A percentile compares a stretch with the other conserved stretches of the same genome.
Evolutionary conservation across 140 eudicot species (phyloP).

Genomic region (Anethum foeniculum): DNA sequence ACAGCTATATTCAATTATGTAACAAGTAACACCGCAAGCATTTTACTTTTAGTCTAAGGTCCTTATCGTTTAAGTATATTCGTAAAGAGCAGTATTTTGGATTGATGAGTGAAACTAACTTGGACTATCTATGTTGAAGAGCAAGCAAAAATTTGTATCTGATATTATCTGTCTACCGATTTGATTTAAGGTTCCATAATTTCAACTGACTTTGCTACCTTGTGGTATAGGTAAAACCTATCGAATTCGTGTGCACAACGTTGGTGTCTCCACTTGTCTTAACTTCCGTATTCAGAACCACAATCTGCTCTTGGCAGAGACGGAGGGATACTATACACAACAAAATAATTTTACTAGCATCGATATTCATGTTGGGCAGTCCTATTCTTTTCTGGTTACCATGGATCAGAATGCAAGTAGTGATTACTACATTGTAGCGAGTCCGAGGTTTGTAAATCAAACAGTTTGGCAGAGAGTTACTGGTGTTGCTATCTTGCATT

Average conservation of each 20-base stretch:
- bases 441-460: slow-evolving; percentile 86
- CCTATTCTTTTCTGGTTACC: slow-evolving; percentile 79
- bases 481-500: slow-evolving; percentile 85
- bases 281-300: slow-evolving; percentile 85
- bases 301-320: slow-evolving; percentile 68
- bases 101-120: not conserved
- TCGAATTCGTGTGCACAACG: slow-evolving; percentile 71
- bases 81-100: not conserved
- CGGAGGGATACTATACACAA: slow-evolving; percentile 77
- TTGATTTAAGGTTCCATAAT: not conserved
- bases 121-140: not conserved
- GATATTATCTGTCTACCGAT: not conserved
- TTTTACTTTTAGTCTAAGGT: not conserved
- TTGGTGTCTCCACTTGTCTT: slow-evolving; percentile 77
- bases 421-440: slow-evolving; percentile 91
- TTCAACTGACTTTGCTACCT: not conserved
- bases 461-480: slow-evolving; percentile 79
- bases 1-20: not conserved
- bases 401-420: slow-evolving; percentile 96
- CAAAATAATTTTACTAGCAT: slow-evolving; percentile 69
- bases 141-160: not conserved
- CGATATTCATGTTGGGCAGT: slow-evolving; percentile 97
- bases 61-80: not conserved
- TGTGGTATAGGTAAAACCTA: slow-evolving; percentile 72
- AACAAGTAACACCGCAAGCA: not conserved